A percentile compares a stretch with the other conserved stretches of the same genome.
Evolutionary conservation across 2,329 filamentous ascomycete genomes (phyloP).

Genomic region (Aspergillus piperis): DNA sequence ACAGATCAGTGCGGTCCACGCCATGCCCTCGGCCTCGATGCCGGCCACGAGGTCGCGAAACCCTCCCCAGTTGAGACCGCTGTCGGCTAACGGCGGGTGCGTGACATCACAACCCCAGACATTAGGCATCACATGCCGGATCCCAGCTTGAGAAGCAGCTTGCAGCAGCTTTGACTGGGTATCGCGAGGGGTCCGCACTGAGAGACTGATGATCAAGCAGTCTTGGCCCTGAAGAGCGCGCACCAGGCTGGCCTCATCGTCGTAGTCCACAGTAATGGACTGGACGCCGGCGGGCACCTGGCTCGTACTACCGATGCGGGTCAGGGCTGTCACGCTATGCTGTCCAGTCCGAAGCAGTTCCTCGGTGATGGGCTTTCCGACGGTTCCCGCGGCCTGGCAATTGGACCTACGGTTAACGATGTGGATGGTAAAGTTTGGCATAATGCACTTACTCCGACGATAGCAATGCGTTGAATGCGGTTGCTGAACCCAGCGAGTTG

Average conservation of each 20-base stretch:
- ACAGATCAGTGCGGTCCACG: slow-evolving; percentile 46
- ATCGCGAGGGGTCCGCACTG: slow-evolving; percentile 43
- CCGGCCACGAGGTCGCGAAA: slow-evolving; percentile 22
- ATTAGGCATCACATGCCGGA: slow-evolving; percentile 60
- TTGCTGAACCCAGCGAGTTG: slow-evolving; percentile 9
- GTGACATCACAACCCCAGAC: slow-evolving; percentile 33
- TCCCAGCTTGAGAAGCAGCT: slow-evolving; percentile 57
- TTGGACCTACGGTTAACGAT: not conserved
- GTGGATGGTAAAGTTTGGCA: not conserved
- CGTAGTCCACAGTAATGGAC: slow-evolving; percentile 8
- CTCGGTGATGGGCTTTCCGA: slow-evolving; percentile 34
- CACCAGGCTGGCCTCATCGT: slow-evolving; percentile 34
- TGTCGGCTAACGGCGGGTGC: slow-evolving; percentile 31
- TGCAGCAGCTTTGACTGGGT: slow-evolving; percentile 52
- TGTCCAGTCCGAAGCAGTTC: slow-evolving; percentile 50
- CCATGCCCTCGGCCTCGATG: slow-evolving; percentile 37
- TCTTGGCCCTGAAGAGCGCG: slow-evolving; percentile 56
- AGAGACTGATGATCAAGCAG: slow-evolving; percentile 57
- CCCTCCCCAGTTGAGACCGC: slow-evolving; percentile 15
- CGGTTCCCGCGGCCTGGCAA: slow-evolving; percentile 34
- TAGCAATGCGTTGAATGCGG: slow-evolving; percentile 35
- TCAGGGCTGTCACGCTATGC: slow-evolving; percentile 54
- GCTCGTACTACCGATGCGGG: slow-evolving; percentile 33
- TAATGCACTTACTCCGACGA: slow-evolving; percentile 36
- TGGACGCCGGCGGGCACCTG: slow-evolving; percentile 2